A percentile compares a stretch with the other conserved stretches of the same genome.
Conservation (phyloP, 352 stramenopile genomes). For the Phytophthora pinifolia region DNA sequence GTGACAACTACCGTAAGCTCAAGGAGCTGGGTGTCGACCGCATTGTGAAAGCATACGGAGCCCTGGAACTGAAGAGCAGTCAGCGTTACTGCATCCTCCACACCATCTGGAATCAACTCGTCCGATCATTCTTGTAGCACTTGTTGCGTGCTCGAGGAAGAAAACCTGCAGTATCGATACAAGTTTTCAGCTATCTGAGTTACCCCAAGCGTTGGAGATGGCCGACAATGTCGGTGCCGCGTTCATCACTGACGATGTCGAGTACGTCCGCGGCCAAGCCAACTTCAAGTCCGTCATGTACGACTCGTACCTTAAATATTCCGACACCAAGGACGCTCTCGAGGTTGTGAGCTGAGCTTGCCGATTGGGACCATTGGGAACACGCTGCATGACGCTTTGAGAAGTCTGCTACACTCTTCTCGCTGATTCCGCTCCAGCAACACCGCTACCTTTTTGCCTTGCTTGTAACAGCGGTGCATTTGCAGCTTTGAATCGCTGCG, state of each 20-base stretch:
- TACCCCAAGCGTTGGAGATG: neutral
- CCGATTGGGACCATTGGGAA: neutral
- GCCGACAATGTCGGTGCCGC: constrained; percentile 43
- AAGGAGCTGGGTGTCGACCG: constrained; percentile 31
- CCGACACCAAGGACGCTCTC: constrained; percentile 33
- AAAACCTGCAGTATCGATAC: constrained; percentile 24
- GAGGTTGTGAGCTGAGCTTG: no score
- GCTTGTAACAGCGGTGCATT: constrained; percentile 1
- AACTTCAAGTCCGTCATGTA: constrained; percentile 37
- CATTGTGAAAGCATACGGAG: constrained; percentile 26
- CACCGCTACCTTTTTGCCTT: neutral
- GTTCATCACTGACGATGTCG: constrained; percentile 35
- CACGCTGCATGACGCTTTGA: neutral
- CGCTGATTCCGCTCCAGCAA: neutral
- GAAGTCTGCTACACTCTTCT: neutral
- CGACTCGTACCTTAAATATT: constrained; percentile 44
- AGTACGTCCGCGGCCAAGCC: constrained; percentile 34
- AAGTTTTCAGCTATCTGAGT: no score
- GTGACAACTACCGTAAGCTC: constrained; percentile 27
- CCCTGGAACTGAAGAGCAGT: constrained; percentile 18
- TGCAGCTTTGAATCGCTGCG: constrained; percentile 17
- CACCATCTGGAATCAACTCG: neutral
- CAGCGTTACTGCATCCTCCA: neutral
- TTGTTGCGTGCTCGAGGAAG: constrained; percentile 46
- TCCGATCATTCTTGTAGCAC: constrained; percentile 33